Evolutionary conservation across 1,284 basidiomycete species (phyloP).

Genomic region (Papiliotrema laurentii): DNA sequence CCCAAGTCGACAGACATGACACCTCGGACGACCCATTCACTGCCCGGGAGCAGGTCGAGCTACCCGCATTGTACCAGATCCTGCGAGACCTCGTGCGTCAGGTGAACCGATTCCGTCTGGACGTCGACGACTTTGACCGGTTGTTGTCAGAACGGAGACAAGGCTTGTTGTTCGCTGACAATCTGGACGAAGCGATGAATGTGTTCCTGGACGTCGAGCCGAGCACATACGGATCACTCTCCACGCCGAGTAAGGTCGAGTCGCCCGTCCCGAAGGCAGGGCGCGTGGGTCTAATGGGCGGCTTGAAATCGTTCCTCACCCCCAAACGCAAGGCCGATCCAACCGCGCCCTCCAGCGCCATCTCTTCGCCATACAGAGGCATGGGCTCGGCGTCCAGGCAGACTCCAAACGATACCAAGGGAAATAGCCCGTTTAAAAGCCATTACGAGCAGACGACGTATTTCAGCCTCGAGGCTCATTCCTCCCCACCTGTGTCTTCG

Average conservation of each 20-base stretch:
- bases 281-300: constrained; percentile 33
- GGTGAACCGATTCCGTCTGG: constrained; percentile 22
- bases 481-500: constrained; percentile 57
- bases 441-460: constrained; percentile 77
- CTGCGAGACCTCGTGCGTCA: constrained; percentile 68
- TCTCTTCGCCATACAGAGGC: too few species aligned
- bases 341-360: constrained; percentile 22
- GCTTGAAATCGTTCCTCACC: constrained; percentile 70
- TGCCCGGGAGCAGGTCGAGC: constrained; percentile 6
- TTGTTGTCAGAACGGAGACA: constrained; percentile 79
- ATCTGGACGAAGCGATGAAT: constrained; percentile 81
- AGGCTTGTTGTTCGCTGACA: constrained; percentile 87
- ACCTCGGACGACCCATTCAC: constrained; percentile 16
- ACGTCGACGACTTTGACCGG: constrained; percentile 67
- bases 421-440: constrained; percentile 71
- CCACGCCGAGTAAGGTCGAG: constrained; percentile 10
- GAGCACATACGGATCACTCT: constrained; percentile 26
- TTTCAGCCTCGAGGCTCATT: constrained; percentile 64
- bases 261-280: constrained; percentile 4
- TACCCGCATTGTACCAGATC: constrained; percentile 70
- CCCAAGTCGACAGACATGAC: constrained; percentile 8
- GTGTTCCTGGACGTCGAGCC: constrained; percentile 59
- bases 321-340: constrained; percentile 56
- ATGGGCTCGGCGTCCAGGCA: constrained; percentile 19
- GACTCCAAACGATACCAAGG: constrained; percentile 30